Percentiles rank a stretch among this genome's conserved stretches.
Conservation (phyloP, 164 flowering plant species). For the Berberis vulgaris region DNA sequence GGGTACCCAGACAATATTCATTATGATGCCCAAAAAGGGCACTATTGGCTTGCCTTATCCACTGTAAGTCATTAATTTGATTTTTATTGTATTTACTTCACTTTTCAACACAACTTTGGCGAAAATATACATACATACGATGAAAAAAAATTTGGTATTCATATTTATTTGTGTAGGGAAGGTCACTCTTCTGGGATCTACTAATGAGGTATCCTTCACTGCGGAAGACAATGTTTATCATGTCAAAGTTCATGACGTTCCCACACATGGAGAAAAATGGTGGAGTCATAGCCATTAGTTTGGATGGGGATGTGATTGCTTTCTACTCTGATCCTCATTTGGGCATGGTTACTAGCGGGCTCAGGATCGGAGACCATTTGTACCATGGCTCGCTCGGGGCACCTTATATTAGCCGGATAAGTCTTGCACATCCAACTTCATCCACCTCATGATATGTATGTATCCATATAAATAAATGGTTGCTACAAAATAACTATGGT, state of each 20-base stretch:
- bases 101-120: background rate
- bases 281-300: slow-evolving; percentile 42
- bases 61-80: slow-evolving; percentile 22
- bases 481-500: too few species aligned
- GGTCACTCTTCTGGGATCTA: slow-evolving; percentile 4
- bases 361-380: slow-evolving; percentile 43
- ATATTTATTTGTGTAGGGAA: slow-evolving; percentile 15
- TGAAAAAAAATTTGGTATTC: background rate
- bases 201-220: slow-evolving; percentile 10
- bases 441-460: background rate
- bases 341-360: slow-evolving; percentile 20
- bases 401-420: slow-evolving; percentile 37
- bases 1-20: slow-evolving; percentile 64
- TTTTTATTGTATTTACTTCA: background rate
- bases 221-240: slow-evolving; percentile 3
- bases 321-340: slow-evolving; percentile 33
- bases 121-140: background rate
- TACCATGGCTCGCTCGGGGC: slow-evolving; percentile 34
- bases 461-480: too few species aligned
- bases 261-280: slow-evolving; percentile 10
- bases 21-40: slow-evolving; percentile 45
- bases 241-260: background rate
- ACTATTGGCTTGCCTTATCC: slow-evolving; percentile 49
- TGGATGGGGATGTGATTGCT: slow-evolving; percentile 20
- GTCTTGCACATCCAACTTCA: slow-evolving; percentile 14